phyloP scores from a whole-genome alignment of 2,329 filamentous ascomycete species.

The Blastomyces parvus region DNA sequence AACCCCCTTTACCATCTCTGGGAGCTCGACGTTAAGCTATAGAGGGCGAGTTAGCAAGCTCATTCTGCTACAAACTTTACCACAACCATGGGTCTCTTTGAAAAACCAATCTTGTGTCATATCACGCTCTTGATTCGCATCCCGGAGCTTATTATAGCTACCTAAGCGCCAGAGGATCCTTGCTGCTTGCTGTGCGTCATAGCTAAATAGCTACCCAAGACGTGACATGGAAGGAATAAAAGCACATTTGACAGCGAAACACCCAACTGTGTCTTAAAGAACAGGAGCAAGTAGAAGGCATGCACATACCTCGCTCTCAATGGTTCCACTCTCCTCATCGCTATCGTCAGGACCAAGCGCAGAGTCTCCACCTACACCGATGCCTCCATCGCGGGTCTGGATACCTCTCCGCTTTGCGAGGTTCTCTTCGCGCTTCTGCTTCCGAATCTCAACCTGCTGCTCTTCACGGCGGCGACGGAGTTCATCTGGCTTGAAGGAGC shows the following conservation, averaged over 20 bases:
- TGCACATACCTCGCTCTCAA: conserved; percentile 80
- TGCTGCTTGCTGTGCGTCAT: not conserved
- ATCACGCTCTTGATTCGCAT: not conserved
- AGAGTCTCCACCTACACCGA: conserved; percentile 52
- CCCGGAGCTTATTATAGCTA: not conserved
- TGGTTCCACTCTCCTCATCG: conserved; percentile 90
- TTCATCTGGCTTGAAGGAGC: conserved; percentile 98
- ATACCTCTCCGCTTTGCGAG: conserved; percentile 96
- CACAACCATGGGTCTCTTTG: not conserved
- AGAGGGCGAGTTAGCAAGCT: conserved; percentile 4
- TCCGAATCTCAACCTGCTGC: conserved; percentile 98
- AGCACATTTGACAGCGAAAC: not conserved
- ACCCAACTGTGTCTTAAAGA: not conserved
- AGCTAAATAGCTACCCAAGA: not conserved
- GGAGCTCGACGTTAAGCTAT: conserved; percentile 93
- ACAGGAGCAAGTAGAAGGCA: not conserved
- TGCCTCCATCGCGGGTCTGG: conserved; percentile 58
- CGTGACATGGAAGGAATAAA: not conserved
- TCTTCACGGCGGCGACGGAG: conserved; percentile 96
- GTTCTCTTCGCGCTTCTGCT: conserved; percentile 98
- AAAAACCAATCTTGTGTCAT: not conserved
- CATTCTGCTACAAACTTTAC: not conserved
- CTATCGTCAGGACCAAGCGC: conserved; percentile 92
- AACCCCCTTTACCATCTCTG: conserved; percentile 94
- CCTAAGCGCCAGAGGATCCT: not conserved